These are phyloP conservation scores for Nicotiana obtusifolia DNA, from an alignment of 257 asterid genomes.

Conservation along the genomic window DNA sequence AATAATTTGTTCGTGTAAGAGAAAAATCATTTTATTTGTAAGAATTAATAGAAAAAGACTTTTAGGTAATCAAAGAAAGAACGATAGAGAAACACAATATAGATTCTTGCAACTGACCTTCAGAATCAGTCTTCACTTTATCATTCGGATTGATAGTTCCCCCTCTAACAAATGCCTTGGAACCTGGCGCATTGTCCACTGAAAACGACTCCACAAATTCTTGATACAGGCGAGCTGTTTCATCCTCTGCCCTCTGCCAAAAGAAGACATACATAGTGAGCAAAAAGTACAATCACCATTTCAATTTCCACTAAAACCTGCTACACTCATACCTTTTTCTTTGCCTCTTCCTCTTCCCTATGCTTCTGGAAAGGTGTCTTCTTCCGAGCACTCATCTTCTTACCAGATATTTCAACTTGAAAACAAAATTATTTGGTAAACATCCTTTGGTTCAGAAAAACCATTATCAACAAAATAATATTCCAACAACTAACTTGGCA, in stretches of 20 bases:
- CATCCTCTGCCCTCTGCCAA: slow-evolving; percentile 80
- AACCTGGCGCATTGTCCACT: slow-evolving; percentile 65
- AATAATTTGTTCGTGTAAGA: slow-evolving; percentile 66
- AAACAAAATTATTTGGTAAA: slow-evolving; percentile 2
- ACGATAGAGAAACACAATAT: not conserved
- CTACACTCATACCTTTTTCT: slow-evolving; percentile 50
- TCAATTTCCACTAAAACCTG: not conserved
- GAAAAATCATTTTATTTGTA: slow-evolving; percentile 45
- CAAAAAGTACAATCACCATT: not conserved
- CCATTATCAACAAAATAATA: not conserved
- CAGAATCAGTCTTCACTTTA: slow-evolving; percentile 47
- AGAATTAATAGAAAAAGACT: slow-evolving; percentile 9
- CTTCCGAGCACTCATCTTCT: slow-evolving; percentile 75
- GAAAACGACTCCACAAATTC: slow-evolving; percentile 84
- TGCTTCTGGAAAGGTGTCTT: slow-evolving; percentile 96
- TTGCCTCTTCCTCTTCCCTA: slow-evolving; percentile 91
- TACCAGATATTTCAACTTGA: slow-evolving; percentile 18
- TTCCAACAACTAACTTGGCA: not conserved
- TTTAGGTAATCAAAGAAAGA: not conserved
- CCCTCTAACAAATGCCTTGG: slow-evolving; percentile 86
- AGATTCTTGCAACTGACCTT: slow-evolving; percentile 54
- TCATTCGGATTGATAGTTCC: slow-evolving; percentile 82
- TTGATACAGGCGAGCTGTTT: slow-evolving; percentile 75
- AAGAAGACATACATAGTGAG: slow-evolving; percentile 1
- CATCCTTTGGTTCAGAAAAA: not conserved